phyloP scores from a whole-genome alignment of 1,284 basidiomycete species.

The Inonotus obliquus region DNA sequence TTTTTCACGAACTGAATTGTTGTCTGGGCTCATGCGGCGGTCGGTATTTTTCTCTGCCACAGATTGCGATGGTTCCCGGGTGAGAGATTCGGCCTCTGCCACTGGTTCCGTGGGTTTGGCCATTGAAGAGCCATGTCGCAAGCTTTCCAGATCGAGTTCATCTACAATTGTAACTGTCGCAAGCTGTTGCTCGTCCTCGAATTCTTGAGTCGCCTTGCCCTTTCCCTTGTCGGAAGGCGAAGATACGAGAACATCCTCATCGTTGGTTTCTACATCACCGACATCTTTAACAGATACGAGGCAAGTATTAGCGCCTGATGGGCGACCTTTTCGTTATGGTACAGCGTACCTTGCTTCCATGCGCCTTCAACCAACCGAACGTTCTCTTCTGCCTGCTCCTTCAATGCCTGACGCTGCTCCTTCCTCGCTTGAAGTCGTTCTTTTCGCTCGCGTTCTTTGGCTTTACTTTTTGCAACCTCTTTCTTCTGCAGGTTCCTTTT shows the following conservation, averaged over 20 bases:
- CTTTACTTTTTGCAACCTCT: conserved; percentile 64
- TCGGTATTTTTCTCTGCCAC: not conserved
- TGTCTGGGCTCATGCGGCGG: not conserved
- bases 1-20: conserved; percentile 6
- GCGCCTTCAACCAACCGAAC: conserved; percentile 65
- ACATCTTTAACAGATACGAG: conserved; percentile 4
- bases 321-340: not conserved
- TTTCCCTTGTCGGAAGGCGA: conserved; percentile 25
- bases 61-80: not conserved
- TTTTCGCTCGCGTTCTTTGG: conserved; percentile 62
- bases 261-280: conserved; percentile 26
- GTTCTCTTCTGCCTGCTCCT: conserved; percentile 67
- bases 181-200: conserved; percentile 70
- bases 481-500: conserved; percentile 78
- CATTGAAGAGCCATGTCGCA: conserved; percentile 44
- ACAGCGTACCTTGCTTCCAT: conserved; percentile 52
- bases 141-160: conserved; percentile 65
- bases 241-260: conserved; percentile 42
- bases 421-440: conserved; percentile 60
- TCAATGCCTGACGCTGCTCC: conserved; percentile 67
- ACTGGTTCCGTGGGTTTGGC: not conserved
- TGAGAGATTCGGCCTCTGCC: conserved; percentile 2
- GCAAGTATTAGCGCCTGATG: not conserved
- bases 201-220: conserved; percentile 32
- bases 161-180: conserved; percentile 80